These are phyloP conservation scores for Didymella arachidicola DNA, from an alignment of 2,329 filamentous ascomycete genomes.

Conservation along the genomic window DNA sequence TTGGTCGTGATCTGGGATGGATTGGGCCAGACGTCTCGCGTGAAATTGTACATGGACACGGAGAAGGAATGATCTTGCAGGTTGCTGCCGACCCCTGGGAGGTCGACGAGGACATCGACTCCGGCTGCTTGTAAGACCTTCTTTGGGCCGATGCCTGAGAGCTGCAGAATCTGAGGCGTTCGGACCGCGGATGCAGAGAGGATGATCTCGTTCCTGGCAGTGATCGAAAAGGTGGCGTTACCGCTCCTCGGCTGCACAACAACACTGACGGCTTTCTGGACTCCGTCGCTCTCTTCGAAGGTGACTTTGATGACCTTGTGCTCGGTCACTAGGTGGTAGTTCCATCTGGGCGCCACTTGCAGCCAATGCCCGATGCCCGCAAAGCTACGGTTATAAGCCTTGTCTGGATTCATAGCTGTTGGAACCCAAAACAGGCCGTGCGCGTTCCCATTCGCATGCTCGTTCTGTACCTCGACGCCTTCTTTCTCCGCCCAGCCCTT, in stretches of 20 bases:
- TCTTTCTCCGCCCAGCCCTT: slow-evolving; percentile 7
- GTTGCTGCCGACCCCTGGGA: slow-evolving; percentile 41
- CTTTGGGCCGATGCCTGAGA: slow-evolving; percentile 64
- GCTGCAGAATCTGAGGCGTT: slow-evolving; percentile 68
- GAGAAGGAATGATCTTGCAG: slow-evolving; percentile 36
- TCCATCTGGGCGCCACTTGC: slow-evolving; percentile 31
- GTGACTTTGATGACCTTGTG: slow-evolving; percentile 29
- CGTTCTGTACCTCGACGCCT: neutral
- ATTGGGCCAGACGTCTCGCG: slow-evolving; percentile 9
- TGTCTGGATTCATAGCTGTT: slow-evolving; percentile 31
- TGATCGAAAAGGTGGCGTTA: slow-evolving; percentile 11
- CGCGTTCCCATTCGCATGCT: slow-evolving; percentile 5
- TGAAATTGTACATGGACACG: slow-evolving; percentile 7
- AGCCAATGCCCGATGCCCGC: slow-evolving; percentile 41
- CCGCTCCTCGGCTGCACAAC: slow-evolving; percentile 21
- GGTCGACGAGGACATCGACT: slow-evolving; percentile 27
- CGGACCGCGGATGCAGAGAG: slow-evolving; percentile 66
- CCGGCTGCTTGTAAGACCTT: slow-evolving; percentile 19
- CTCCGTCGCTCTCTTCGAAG: slow-evolving; percentile 15
- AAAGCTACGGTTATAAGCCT: slow-evolving; percentile 40
- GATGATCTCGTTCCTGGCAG: slow-evolving; percentile 59
- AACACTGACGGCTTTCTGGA: slow-evolving; percentile 29
- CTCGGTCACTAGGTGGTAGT: slow-evolving; percentile 40
- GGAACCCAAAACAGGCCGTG: slow-evolving; percentile 13
- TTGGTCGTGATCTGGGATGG: slow-evolving; percentile 14